These are phyloP conservation scores for Mycena epipterygia DNA, from an alignment of 768 basidiomycete species.

Conservation along the genomic window DNA sequence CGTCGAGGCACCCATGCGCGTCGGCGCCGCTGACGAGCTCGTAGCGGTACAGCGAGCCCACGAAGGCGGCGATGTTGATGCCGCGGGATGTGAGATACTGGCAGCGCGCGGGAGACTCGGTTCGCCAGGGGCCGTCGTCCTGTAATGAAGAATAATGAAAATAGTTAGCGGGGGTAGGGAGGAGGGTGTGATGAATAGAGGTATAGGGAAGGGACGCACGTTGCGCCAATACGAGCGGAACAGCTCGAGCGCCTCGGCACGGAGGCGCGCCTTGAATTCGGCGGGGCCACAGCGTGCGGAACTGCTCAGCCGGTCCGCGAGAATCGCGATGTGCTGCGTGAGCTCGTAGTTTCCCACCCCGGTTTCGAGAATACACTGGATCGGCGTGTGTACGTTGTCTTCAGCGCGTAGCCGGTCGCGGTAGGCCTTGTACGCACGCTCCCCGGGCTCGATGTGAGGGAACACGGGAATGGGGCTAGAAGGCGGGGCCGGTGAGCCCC, in stretches of 20 bases:
- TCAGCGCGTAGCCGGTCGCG: background rate
- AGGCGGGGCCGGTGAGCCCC: background rate
- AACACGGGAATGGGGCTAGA: background rate
- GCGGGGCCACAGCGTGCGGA: background rate
- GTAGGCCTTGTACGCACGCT: constrained; percentile 8
- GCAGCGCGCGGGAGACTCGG: background rate
- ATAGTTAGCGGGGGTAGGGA: too few species aligned
- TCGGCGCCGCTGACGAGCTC: background rate
- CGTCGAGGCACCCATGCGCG: background rate
- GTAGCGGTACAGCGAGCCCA: background rate
- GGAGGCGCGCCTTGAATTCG: background rate
- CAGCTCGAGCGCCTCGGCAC: background rate
- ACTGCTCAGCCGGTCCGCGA: background rate
- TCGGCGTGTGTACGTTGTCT: background rate
- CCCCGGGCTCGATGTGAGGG: background rate
- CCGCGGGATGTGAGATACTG: constrained; percentile 34
- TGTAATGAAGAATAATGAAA: background rate
- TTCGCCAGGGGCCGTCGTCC: constrained; percentile 13
- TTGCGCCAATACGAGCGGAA: background rate
- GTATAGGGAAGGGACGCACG: background rate
- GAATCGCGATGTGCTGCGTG: background rate
- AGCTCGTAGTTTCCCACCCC: background rate
- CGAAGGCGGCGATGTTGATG: constrained; percentile 42
- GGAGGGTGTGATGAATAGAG: background rate
- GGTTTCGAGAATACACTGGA: background rate